These are phyloP conservation scores for Mycena floridula DNA, from an alignment of 768 basidiomycete species.

Conservation along the genomic window DNA sequence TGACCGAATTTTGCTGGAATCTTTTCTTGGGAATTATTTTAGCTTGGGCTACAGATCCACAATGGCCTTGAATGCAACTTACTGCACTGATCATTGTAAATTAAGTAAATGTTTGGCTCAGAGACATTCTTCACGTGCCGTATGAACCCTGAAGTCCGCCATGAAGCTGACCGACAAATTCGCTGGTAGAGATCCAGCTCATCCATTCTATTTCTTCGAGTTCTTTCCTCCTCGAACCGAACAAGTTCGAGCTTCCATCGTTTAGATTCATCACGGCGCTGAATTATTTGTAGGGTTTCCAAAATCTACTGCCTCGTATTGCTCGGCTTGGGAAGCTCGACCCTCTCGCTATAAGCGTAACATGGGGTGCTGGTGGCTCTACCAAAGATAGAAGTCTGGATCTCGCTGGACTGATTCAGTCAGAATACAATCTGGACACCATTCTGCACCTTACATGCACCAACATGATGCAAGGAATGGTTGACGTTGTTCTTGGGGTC, in stretches of 20 bases:
- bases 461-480: slow-evolving; percentile 86
- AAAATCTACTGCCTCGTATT: slow-evolving; percentile 86
- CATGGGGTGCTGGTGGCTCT: slow-evolving; percentile 96
- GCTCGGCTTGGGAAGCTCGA: slow-evolving; percentile 69
- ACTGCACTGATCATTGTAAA: too few relatives aligned
- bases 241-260: slow-evolving; percentile 41
- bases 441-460: slow-evolving; percentile 96
- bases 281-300: slow-evolving; percentile 60
- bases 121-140: too few relatives aligned
- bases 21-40: too few relatives aligned
- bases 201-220: slow-evolving; percentile 90
- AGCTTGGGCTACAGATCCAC: too few relatives aligned
- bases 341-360: slow-evolving; percentile 85
- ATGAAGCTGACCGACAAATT: slow-evolving; percentile 81
- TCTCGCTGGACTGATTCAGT: slow-evolving; percentile 73
- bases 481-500: slow-evolving; percentile 83
- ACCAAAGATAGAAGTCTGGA: slow-evolving; percentile 87
- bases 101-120: too few relatives aligned
- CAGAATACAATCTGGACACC: slow-evolving; percentile 73
- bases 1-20: too few relatives aligned
- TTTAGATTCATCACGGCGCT: slow-evolving; percentile 1
- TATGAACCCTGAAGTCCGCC: too few relatives aligned
- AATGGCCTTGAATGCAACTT: too few relatives aligned
- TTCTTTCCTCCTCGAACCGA: slow-evolving; percentile 97
- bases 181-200: slow-evolving; percentile 27